Percentiles rank a stretch among this genome's conserved stretches.
Evolutionary conservation across 73 alveolate species (phyloP).

Genomic region (Blepharisma stoltei): DNA sequence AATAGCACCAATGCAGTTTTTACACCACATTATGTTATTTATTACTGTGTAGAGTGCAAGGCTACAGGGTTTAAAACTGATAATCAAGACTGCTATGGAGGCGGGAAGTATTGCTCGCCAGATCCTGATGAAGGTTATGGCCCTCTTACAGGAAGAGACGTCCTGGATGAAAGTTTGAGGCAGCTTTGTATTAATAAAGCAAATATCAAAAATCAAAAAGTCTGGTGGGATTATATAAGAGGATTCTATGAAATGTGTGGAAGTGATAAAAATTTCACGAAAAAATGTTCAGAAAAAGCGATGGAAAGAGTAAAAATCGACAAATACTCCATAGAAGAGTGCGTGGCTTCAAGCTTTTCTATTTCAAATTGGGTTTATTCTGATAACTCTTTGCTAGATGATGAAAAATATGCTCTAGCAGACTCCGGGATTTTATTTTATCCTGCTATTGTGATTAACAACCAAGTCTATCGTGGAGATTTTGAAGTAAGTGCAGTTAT

Average conservation of each 20-base stretch:
- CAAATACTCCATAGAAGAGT: slow-evolving; percentile 16
- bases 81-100: slow-evolving; percentile 38
- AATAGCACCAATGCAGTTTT: slow-evolving; percentile 5
- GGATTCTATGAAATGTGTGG: slow-evolving; percentile 34
- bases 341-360: slow-evolving; percentile 31
- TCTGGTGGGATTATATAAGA: slow-evolving; percentile 45
- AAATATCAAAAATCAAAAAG: slow-evolving; percentile 11
- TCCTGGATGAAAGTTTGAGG: slow-evolving; percentile 66
- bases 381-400: slow-evolving; percentile 36
- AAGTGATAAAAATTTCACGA: neutral
- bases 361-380: slow-evolving; percentile 27
- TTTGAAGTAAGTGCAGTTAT: slow-evolving; percentile 25
- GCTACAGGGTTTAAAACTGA: neutral
- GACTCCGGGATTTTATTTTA: slow-evolving; percentile 2
- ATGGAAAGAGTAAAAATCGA: slow-evolving; percentile 24
- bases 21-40: slow-evolving; percentile 33
- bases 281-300: slow-evolving; percentile 30
- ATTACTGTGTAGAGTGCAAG: slow-evolving; percentile 33
- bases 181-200: slow-evolving; percentile 57
- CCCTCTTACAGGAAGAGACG: slow-evolving; percentile 53
- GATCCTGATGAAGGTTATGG: slow-evolving; percentile 47
- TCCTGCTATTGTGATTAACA: slow-evolving; percentile 43
- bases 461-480: slow-evolving; percentile 46
- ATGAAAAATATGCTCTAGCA: neutral
- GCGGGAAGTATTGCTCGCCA: slow-evolving; percentile 49